Percentiles rank a stretch among this genome's conserved stretches.
phyloP scores from a whole-genome alignment of 169 alveolate genomes.

The Plasmodium cynomolgi region DNA sequence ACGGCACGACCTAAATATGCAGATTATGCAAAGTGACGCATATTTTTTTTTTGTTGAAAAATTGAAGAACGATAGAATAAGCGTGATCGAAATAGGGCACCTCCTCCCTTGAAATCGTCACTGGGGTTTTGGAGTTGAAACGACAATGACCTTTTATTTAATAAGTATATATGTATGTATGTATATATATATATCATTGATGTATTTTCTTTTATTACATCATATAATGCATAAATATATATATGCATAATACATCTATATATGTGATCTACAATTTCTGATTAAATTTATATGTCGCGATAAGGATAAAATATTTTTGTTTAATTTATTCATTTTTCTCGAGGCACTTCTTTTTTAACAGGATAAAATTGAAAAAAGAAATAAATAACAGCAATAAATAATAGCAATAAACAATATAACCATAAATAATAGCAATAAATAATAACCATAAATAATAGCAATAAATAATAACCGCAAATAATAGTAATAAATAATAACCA shows the following conservation, averaged over 20 bases:
- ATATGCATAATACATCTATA: background rate
- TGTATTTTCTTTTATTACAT: background rate
- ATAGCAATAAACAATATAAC: too few relatives aligned
- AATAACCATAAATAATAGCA: background rate
- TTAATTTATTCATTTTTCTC: too few relatives aligned
- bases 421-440: too few relatives aligned
- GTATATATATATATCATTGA: background rate
- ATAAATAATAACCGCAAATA: too few relatives aligned
- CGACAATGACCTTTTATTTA: background rate
- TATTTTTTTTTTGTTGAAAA: background rate
- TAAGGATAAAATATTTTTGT: background rate
- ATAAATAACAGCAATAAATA: background rate
- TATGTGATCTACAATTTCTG: background rate
- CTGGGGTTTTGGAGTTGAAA: background rate
- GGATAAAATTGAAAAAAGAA: background rate
- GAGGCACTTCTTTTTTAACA: background rate
- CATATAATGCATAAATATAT: background rate
- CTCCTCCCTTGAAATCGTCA: background rate
- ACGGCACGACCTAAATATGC: background rate
- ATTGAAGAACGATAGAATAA: too few relatives aligned
- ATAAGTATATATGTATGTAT: too few relatives aligned
- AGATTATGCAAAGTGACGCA: background rate
- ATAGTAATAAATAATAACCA: too few relatives aligned
- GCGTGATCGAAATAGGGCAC: background rate
- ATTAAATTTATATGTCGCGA: background rate